A percentile compares a stretch with the other conserved stretches of the same genome.
phyloP scores from a whole-genome alignment of 2,329 filamentous ascomycete species.

The Neopestalotiopsis sp. region DNA sequence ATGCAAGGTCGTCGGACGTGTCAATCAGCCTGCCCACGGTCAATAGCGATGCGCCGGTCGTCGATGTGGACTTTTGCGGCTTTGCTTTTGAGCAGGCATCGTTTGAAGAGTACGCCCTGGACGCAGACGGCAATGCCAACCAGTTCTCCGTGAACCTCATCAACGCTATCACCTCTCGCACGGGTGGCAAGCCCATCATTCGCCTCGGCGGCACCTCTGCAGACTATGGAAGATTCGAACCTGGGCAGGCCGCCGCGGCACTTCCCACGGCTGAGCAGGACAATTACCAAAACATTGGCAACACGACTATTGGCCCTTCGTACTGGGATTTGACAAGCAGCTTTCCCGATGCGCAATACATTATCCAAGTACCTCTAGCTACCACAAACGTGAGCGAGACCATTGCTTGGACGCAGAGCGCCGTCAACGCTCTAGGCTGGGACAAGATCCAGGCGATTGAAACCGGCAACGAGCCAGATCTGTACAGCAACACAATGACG shows the following conservation, averaged over 20 bases:
- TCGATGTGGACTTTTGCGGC: conserved; percentile 36
- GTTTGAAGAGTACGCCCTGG: conserved; percentile 39
- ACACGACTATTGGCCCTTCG: conserved; percentile 40
- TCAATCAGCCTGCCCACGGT: neutral
- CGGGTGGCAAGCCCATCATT: conserved; percentile 40
- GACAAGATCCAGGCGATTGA: conserved; percentile 43
- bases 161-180: conserved; percentile 38
- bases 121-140: conserved; percentile 37
- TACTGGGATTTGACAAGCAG: conserved; percentile 39
- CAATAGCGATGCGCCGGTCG: neutral
- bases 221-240: conserved; percentile 41
- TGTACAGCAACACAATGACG: conserved; percentile 35
- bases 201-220: conserved; percentile 42
- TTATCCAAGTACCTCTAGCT: conserved; percentile 42
- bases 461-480: conserved; percentile 41
- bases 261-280: conserved; percentile 39
- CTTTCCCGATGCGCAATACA: conserved; percentile 39
- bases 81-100: conserved; percentile 42
- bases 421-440: conserved; percentile 34
- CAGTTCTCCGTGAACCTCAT: conserved; percentile 41
- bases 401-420: conserved; percentile 39
- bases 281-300: conserved; percentile 40
- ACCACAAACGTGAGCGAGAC: conserved; percentile 41
- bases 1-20: neutral
- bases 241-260: conserved; percentile 36